Evolutionary conservation across 73 alveolate genomes (phyloP).

Genomic region (Tetrahymena borealis): DNA sequence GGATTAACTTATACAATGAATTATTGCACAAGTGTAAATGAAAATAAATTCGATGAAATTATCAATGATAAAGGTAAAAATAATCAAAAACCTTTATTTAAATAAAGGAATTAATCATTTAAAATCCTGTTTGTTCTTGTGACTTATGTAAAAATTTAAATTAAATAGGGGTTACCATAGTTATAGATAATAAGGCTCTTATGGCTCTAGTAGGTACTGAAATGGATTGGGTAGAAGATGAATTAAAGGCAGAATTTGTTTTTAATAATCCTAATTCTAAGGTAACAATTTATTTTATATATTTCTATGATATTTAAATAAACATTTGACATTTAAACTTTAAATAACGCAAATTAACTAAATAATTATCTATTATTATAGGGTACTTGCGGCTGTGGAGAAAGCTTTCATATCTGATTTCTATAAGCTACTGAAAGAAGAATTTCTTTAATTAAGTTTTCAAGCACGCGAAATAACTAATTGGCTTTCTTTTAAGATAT

Average conservation of each 20-base stretch:
- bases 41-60: slow-evolving; percentile 64
- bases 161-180: slow-evolving; percentile 56
- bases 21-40: slow-evolving; percentile 43
- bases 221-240: slow-evolving; percentile 75
- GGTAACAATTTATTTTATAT: neutral
- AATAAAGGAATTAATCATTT: neutral
- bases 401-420: slow-evolving; percentile 66
- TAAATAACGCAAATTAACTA: too few species aligned
- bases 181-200: slow-evolving; percentile 66
- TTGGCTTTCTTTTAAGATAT: neutral
- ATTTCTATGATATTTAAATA: too few species aligned
- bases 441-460: too few species aligned
- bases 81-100: neutral
- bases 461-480: neutral
- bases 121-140: neutral
- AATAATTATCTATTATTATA: too few species aligned
- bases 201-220: slow-evolving; percentile 79
- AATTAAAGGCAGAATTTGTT: slow-evolving; percentile 61
- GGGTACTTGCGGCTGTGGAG: slow-evolving; percentile 86
- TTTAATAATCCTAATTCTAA: slow-evolving; percentile 77
- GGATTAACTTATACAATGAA: slow-evolving; percentile 75
- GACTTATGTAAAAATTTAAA: neutral
- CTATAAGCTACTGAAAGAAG: neutral
- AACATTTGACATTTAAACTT: too few species aligned
- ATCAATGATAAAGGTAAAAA: slow-evolving; percentile 53